A percentile compares a stretch with the other conserved stretches of the same genome.
phyloP scores from a whole-genome alignment of 805 yeast species.

The Wickerhamiella sorbophila region DNA sequence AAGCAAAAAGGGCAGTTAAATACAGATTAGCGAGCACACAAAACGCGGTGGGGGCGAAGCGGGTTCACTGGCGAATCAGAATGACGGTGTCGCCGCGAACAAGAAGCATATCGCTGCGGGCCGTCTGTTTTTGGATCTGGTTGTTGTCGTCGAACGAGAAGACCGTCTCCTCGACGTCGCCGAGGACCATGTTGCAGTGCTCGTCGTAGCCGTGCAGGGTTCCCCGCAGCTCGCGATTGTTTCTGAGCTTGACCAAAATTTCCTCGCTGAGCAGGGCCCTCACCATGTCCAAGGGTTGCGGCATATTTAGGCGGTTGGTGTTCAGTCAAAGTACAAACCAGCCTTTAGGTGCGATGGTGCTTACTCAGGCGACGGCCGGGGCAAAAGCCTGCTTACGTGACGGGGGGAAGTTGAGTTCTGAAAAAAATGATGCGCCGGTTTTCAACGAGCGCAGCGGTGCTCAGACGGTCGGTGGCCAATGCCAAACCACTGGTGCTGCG shows the following conservation, averaged over 20 bases:
- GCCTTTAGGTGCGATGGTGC: too few species aligned
- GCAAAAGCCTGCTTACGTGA: background rate
- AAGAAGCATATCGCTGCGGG: slow-evolving; percentile 69
- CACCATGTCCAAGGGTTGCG: slow-evolving; percentile 84
- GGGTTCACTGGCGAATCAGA: slow-evolving; percentile 40
- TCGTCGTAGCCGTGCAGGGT: slow-evolving; percentile 87
- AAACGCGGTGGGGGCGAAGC: background rate
- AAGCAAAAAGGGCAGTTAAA: background rate
- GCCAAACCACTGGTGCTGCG: slow-evolving; percentile 44
- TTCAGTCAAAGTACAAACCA: too few species aligned
- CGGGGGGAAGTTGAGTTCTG: background rate
- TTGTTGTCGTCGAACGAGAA: slow-evolving; percentile 39
- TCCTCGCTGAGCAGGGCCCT: slow-evolving; percentile 75
- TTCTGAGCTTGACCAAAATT: slow-evolving; percentile 80
- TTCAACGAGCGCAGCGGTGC: slow-evolving; percentile 19
- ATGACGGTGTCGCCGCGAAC: slow-evolving; percentile 97
- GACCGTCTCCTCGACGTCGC: slow-evolving; percentile 81
- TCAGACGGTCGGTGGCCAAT: slow-evolving; percentile 25
- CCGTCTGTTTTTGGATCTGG: slow-evolving; percentile 36
- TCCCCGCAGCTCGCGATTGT: slow-evolving; percentile 86
- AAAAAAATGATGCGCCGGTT: slow-evolving; percentile 4
- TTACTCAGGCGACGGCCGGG: too few species aligned
- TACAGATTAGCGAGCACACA: background rate
- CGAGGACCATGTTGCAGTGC: slow-evolving; percentile 89
- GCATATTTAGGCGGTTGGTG: slow-evolving; percentile 7